Evolutionary conservation across 495 filamentous ascomycete species (phyloP).

Genomic region (Eremomyces bilateralis): DNA sequence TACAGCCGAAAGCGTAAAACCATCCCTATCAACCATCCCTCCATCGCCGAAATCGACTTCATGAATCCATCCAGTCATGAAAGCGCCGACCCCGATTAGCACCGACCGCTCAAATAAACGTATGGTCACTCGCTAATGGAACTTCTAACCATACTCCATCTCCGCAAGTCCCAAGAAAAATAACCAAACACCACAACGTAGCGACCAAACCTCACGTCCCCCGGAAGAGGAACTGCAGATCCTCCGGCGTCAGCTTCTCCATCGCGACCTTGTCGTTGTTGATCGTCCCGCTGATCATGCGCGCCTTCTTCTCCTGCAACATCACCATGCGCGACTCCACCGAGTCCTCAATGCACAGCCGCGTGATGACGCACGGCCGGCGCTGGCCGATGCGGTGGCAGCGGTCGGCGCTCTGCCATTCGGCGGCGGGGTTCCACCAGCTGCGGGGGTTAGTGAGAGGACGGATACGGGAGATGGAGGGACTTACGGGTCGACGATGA

Average conservation of each 20-base stretch:
- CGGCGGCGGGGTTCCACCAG: slow-evolving; percentile 95
- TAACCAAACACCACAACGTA: no score
- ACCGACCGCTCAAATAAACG: no score
- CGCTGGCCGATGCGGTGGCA: slow-evolving; percentile 94
- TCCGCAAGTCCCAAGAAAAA: no score
- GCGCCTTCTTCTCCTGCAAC: slow-evolving; percentile 91
- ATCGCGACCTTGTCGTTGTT: slow-evolving; percentile 74
- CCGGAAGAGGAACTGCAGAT: slow-evolving; percentile 88
- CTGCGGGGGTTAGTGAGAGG: slow-evolving; percentile 18
- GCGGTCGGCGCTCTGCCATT: slow-evolving; percentile 93
- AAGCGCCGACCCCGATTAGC: no score
- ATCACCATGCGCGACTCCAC: slow-evolving; percentile 88
- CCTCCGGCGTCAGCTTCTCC: slow-evolving; percentile 72
- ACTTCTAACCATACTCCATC: no score
- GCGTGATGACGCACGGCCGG: slow-evolving; percentile 80
- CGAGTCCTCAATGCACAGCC: slow-evolving; percentile 85
- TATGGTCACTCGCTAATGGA: no score
- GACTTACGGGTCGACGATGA: slow-evolving; percentile 82
- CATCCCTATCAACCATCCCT: no score
- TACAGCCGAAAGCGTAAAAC: no score
- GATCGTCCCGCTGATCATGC: slow-evolving; percentile 88
- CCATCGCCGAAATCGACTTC: no score
- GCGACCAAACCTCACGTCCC: slow-evolving; percentile 30
- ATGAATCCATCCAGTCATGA: no score
- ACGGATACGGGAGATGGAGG: neutral